Evolutionary conservation across 495 filamentous ascomycete species (phyloP).

Genomic region (Penicillium coffeae): DNA sequence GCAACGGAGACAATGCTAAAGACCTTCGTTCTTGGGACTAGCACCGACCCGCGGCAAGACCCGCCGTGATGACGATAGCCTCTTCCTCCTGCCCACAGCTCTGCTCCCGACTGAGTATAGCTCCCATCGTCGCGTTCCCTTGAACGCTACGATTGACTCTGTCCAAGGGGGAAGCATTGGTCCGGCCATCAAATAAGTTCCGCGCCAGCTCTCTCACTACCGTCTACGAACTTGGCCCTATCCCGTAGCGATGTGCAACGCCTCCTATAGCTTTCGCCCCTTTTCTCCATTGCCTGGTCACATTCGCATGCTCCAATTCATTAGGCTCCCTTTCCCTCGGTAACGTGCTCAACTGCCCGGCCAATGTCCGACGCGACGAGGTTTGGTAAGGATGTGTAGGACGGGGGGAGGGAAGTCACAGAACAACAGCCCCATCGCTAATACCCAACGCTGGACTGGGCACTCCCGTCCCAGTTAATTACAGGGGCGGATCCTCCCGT

Average conservation of each 20-base stretch:
- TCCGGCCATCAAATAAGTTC: neutral
- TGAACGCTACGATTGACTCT: no score
- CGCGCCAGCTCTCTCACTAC: neutral
- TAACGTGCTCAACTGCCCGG: neutral
- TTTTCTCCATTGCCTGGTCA: neutral
- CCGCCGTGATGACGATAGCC: constrained; percentile 2
- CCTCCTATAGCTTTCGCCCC: neutral
- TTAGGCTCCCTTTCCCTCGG: neutral
- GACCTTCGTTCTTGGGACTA: constrained; percentile 1
- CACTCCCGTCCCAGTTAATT: constrained; percentile 2
- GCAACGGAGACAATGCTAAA: no score
- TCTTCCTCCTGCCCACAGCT: neutral
- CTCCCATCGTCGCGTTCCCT: neutral
- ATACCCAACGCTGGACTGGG: constrained; percentile 6
- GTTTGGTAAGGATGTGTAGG: neutral
- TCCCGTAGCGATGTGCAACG: constrained; percentile 4
- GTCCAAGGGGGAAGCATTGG: neutral
- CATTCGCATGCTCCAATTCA: neutral
- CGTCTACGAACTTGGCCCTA: neutral
- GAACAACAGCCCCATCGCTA: neutral
- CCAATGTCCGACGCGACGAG: constrained; percentile 5
- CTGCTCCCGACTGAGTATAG: neutral
- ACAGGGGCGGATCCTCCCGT: constrained; percentile 19
- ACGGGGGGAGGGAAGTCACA: neutral
- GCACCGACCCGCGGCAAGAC: neutral